Evolutionary conservation across 2,329 filamentous ascomycete species (phyloP), one percentile per base, ranked within the genome.

Genomic region (Aureobasidium lini): DNA sequence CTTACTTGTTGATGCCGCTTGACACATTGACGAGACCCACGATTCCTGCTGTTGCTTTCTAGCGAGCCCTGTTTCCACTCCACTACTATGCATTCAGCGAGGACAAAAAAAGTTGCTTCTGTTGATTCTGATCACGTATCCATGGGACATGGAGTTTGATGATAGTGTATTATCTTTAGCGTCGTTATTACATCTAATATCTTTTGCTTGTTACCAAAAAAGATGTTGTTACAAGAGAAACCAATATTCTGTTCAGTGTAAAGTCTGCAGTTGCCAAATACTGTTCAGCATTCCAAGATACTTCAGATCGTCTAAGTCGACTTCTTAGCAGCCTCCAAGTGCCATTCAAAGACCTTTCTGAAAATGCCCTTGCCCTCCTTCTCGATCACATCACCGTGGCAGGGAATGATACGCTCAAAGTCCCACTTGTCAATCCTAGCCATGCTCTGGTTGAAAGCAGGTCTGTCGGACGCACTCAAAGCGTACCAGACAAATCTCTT

Each of bases 381-480:
- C 71, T 94, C 87, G 64, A 97, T 85, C 15, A 89, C 86, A 75
- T 99, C 94, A 8, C 94, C 94, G 74, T 99, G 94, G 71, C 93
- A 97, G 0, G 93, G 91, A 61, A 99, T 85, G 53, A 97, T 79
- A 40, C 85, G 85, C 64, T 87, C 83, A 70, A 96, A 96, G 61
- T 93, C 87, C 93, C 93, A 99, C 58, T 73, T 71, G 57, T 84
- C 78, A 63, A 97, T 93, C 62, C 81, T 80, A 65, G 73, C 76
- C 42, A 90, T 76, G 65, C 87, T 91, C 63, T 84, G 79, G 64
- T 85, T 85, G 72, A 91, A 95, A 13, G 83, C 85, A 5, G 73
- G 64, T 32, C 89, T 79, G 72, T 96, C 83, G 39, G 75, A 77
- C 16, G 73, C 69, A 57, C 81, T 86, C 32, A 84, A 72, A 1